phyloP scores from a whole-genome alignment of 2,329 filamentous ascomycete species.

The Clarireedia paspali region DNA sequence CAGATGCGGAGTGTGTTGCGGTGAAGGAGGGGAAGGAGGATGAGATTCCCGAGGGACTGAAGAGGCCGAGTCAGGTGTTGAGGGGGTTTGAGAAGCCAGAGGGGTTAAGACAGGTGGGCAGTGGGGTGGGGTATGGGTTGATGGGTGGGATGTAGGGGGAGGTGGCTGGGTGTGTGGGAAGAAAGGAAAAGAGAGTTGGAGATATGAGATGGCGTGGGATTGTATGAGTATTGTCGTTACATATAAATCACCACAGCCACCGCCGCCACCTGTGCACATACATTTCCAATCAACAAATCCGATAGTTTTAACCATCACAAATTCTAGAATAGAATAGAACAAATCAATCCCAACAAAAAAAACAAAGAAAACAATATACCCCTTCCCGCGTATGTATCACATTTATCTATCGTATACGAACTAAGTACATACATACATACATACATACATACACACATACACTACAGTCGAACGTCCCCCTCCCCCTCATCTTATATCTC shows the following conservation, averaged over 20 bases:
- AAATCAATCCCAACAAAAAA: too few species aligned
- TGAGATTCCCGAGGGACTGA: slow-evolving; percentile 11
- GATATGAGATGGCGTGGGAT: neutral
- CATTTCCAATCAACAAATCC: too few species aligned
- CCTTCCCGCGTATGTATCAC: too few species aligned
- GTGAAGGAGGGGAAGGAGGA: slow-evolving; percentile 22
- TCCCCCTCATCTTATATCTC: too few species aligned
- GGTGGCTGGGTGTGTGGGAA: neutral
- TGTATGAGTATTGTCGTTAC: slow-evolving; percentile 3
- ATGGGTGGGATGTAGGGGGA: neutral
- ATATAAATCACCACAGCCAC: neutral
- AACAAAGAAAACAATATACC: too few species aligned
- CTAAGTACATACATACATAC: too few species aligned
- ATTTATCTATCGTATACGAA: too few species aligned
- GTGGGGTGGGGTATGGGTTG: neutral
- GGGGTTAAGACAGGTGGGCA: neutral
- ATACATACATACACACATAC: too few species aligned
- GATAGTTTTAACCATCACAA: too few species aligned
- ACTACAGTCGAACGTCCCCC: too few species aligned
- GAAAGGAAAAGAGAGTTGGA: neutral
- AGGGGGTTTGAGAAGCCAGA: neutral
- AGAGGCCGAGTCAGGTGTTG: neutral
- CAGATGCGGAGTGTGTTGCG: slow-evolving; percentile 23
- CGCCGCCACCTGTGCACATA: too few species aligned
- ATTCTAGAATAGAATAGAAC: too few species aligned